Base-by-base conservation (phyloP, 2,329 filamentous ascomycete genomes). In the Didymella lethalis region DNA sequence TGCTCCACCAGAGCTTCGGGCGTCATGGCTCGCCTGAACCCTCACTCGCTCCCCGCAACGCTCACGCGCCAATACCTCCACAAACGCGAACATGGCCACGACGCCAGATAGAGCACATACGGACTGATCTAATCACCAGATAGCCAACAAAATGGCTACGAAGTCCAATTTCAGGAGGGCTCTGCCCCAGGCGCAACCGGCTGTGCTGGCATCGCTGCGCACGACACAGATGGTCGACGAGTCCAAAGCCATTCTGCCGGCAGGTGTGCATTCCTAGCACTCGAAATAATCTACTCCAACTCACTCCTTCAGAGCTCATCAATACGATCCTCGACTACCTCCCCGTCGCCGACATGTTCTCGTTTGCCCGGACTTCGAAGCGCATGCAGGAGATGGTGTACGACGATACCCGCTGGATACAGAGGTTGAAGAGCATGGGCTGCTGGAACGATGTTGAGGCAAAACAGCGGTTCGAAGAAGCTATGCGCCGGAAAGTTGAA, bases 361-460 rank as follows among this genome's bases (percentile, higher is more conserved):
- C 88, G 66, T 94, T 92, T 74, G 94, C 95, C 44, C 88, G 90
- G 63, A 88, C 91, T 25, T 97, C 92, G 58, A 90, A 87, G 73
- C 90, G 92, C 61, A 87, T 98, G 84, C 90, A 90, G 74, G 95
- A 99, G 79, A 99, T 99, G 93, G 93, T 97, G 3, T 99, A 98
- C 78, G 95, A 99, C 76, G 95, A 99, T 77, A 92, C 93, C 48
- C 86, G 94, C 80, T 99, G 95, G 95, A 90, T 98, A 38, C 88
- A 91, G 64, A 86, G 91, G 63, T 79, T 99, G 54, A 90, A 90
- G 74, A 88, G 85, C 58, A 97, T 99, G 88, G 91, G 90, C 2
- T 90, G 91, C 66, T 99, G 95, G 95, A 90, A 96, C 72, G 95
- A 99, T 74, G 77, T 82, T 3, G 94, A 97, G 74, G 95, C 95